phyloP scores from a whole-genome alignment of 352 stramenopile genomes.

The Globisporangium recalcitrans region DNA sequence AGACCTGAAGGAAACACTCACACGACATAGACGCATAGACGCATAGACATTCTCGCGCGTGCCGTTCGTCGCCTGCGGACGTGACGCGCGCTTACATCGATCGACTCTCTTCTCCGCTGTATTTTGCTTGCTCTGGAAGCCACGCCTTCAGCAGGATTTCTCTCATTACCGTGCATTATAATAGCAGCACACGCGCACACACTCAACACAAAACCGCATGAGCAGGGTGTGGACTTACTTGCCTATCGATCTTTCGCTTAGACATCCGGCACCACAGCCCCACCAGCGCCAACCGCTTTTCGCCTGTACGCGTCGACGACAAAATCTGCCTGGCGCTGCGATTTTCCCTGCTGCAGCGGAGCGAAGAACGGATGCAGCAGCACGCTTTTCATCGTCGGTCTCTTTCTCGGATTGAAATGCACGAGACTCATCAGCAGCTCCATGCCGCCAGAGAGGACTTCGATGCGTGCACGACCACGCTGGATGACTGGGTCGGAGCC shows the following conservation, averaged over 20 bases:
- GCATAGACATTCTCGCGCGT: not conserved
- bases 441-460: constrained; percentile 34
- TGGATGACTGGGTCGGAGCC: constrained; percentile 48
- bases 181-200: not conserved
- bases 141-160: not conserved
- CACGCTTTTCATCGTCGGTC: constrained; percentile 64
- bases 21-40: constrained; percentile 14
- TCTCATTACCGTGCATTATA: not conserved
- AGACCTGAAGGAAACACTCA: not conserved
- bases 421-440: constrained; percentile 50
- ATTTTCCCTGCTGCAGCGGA: constrained; percentile 22
- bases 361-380: constrained; percentile 59
- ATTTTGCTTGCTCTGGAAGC: not conserved
- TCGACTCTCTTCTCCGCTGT: not conserved
- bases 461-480: constrained; percentile 45
- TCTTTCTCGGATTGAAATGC: constrained; percentile 50
- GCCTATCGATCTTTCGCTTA: constrained; percentile 12
- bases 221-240: too few species aligned
- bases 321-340: constrained; percentile 31
- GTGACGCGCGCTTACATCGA: not conserved
- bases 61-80: not conserved
- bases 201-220: not conserved
- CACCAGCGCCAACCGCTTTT: not conserved
- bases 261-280: constrained; percentile 31
- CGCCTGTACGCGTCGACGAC: constrained; percentile 52